These are phyloP conservation scores for Phytopythium montanum DNA, from an alignment of 352 stramenopile genomes.

Conservation along the genomic window DNA sequence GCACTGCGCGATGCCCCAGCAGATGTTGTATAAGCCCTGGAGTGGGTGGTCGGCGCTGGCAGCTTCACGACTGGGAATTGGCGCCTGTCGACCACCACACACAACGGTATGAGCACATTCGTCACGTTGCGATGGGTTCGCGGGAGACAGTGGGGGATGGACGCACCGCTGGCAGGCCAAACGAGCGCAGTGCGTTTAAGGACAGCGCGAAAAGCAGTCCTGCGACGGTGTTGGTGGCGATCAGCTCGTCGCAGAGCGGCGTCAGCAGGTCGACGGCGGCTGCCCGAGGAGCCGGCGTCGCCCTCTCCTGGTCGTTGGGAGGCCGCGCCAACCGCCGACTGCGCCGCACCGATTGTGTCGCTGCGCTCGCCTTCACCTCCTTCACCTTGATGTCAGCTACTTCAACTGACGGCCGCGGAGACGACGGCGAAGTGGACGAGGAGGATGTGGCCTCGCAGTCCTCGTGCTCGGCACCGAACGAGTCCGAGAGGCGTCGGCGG, in stretches of 20 bases:
- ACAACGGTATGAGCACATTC: background rate
- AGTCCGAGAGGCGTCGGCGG: constrained; percentile 7
- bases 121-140: background rate
- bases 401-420: background rate
- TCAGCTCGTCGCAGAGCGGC: constrained; percentile 24
- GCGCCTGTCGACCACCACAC: background rate
- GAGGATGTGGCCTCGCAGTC: background rate
- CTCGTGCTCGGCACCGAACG: background rate
- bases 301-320: constrained; percentile 8
- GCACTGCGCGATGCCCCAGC: constrained; percentile 30
- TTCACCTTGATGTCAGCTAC: background rate
- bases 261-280: constrained; percentile 21
- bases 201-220: constrained; percentile 37
- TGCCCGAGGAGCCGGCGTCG: background rate
- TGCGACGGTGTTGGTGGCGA: constrained; percentile 36
- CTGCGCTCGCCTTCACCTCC: background rate
- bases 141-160: no score
- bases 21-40: constrained; percentile 23
- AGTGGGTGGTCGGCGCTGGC: constrained; percentile 9
- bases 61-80: background rate
- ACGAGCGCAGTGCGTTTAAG: constrained; percentile 28
- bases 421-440: background rate
- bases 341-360: constrained; percentile 11
- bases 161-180: background rate
- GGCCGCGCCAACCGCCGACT: constrained; percentile 22